These are phyloP conservation scores for Cutaneotrichosporon cyanovorans DNA, from an alignment of 1,284 basidiomycete species.

Conservation along the genomic window DNA sequence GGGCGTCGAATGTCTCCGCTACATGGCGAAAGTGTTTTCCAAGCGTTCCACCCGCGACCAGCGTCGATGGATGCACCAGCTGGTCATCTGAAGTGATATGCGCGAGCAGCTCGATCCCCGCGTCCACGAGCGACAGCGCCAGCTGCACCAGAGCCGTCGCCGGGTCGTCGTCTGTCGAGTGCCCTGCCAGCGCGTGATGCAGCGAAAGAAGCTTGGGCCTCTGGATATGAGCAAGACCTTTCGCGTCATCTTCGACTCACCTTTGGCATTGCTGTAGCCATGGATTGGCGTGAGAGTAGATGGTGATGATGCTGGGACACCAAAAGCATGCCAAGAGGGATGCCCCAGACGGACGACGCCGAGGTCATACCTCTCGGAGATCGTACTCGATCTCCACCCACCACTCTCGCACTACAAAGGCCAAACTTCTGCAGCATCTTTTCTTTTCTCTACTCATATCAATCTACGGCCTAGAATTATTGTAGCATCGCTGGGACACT, in stretches of 20 bases:
- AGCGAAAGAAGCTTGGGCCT: background rate
- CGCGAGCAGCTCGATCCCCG: constrained; percentile 29
- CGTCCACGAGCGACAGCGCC: constrained; percentile 30
- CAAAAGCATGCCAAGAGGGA: too few species aligned
- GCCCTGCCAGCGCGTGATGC: background rate
- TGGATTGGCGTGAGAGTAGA: too few species aligned
- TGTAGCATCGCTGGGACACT: constrained; percentile 10
- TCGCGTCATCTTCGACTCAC: too few species aligned
- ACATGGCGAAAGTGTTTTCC: constrained; percentile 44
- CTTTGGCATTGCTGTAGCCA: too few species aligned
- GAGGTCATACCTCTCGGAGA: too few species aligned
- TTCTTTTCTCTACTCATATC: constrained; percentile 2
- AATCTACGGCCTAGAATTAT: constrained; percentile 17
- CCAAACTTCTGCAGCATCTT: background rate
- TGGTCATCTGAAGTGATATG: constrained; percentile 26
- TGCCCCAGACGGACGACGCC: too few species aligned
- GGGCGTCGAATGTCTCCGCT: constrained; percentile 36
- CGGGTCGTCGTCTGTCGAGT: background rate
- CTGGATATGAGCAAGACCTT: too few species aligned
- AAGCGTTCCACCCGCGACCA: constrained; percentile 38
- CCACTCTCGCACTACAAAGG: too few species aligned
- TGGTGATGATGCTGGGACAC: too few species aligned
- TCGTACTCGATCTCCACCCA: too few species aligned
- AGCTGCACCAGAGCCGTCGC: background rate
- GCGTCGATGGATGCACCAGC: constrained; percentile 22